These are phyloP conservation scores for Bruguiera parviflora DNA, from an alignment of 345 rosid species.

Conservation along the genomic window DNA sequence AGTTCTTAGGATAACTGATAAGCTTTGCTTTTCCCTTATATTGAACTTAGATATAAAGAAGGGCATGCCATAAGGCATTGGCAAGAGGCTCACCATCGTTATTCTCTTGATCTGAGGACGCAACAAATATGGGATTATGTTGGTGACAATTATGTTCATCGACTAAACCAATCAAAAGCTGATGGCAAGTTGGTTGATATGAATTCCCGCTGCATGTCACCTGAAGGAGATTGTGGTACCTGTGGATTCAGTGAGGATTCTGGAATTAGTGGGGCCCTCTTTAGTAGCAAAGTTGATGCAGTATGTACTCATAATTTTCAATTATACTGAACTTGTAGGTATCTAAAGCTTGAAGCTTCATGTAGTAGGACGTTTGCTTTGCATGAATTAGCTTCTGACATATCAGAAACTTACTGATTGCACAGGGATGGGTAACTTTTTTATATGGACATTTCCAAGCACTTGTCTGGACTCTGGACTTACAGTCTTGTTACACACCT, in stretches of 20 bases:
- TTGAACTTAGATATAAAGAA: slow-evolving; percentile 74
- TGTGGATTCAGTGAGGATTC: slow-evolving; percentile 78
- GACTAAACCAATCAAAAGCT: slow-evolving; percentile 84
- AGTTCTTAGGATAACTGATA: slow-evolving; percentile 9
- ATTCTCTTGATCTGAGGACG: slow-evolving; percentile 81
- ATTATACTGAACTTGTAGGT: slow-evolving; percentile 5
- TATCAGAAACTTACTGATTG: neutral
- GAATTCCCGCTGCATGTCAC: slow-evolving; percentile 48
- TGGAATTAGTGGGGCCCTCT: slow-evolving; percentile 68
- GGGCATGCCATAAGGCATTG: slow-evolving; percentile 87
- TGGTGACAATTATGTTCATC: slow-evolving; percentile 90
- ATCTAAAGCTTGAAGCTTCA: neutral
- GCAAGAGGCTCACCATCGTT: slow-evolving; percentile 86
- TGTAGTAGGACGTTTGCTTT: neutral
- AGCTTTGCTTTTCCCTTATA: neutral
- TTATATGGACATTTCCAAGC: neutral
- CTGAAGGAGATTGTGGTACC: slow-evolving; percentile 60
- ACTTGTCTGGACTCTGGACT: neutral
- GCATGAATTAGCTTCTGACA: neutral
- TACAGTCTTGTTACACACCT: slow-evolving; percentile 1
- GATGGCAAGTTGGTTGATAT: slow-evolving; percentile 71
- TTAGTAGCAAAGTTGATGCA: slow-evolving; percentile 86
- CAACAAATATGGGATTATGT: slow-evolving; percentile 98
- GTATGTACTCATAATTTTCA: slow-evolving; percentile 37
- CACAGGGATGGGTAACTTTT: neutral